Conservation (phyloP, 2,329 filamentous ascomycete species). For the Teratosphaeria viscida region DNA sequence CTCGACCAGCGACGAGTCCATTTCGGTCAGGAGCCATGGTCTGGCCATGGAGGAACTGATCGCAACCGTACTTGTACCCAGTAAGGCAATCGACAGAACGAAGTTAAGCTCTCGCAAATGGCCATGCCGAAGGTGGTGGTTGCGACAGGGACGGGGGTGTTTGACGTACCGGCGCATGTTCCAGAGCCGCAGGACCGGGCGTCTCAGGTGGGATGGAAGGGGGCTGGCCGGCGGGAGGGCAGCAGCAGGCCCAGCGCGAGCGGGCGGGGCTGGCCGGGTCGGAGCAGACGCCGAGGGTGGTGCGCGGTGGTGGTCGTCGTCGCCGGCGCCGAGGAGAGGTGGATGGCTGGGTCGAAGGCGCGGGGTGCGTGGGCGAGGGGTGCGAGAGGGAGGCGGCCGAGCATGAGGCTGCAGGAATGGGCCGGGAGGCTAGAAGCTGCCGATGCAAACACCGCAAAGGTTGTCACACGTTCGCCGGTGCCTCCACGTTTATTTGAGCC, state of each 20-base stretch:
- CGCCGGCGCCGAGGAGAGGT: too few species aligned
- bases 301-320: too few species aligned
- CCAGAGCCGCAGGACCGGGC: neutral
- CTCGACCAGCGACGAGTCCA: neutral
- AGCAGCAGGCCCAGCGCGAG: neutral
- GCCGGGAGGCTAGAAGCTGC: neutral
- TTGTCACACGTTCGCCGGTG: neutral
- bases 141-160: neutral
- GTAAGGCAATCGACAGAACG: neutral
- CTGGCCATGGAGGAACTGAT: neutral
- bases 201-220: neutral
- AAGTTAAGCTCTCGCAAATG: neutral
- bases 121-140: neutral
- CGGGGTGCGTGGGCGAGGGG: too few species aligned
- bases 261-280: too few species aligned
- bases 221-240: neutral
- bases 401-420: neutral
- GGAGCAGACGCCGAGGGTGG: too few species aligned
- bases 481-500: slow-evolving; percentile 2
- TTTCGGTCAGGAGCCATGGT: neutral
- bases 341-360: neutral
- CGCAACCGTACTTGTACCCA: neutral
- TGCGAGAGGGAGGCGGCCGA: too few species aligned
- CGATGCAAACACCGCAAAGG: neutral
- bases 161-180: slow-evolving; percentile 1